Evolutionary conservation across 495 filamentous ascomycete genomes (phyloP), one percentile per base, ranked within the genome.

Genomic region (Xylaria sp.): DNA sequence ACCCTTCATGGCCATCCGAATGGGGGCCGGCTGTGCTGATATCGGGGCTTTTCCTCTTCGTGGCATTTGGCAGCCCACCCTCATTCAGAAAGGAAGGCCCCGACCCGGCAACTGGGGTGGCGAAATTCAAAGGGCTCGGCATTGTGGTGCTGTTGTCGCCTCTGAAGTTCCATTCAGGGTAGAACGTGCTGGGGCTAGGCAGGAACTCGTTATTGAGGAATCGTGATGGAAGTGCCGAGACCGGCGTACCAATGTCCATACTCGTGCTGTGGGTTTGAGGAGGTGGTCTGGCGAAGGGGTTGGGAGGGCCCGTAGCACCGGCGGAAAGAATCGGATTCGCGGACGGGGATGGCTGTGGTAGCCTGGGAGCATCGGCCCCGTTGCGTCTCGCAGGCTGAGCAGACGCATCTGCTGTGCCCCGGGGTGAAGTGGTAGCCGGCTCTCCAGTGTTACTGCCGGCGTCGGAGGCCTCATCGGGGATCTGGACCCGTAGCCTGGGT

Each of bases 141-240:
- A 98, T 85, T 74, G 95, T 93, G 75, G 93, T 95, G 75, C 85
- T 90, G 68, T 93, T 91, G 53, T 82, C 88, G 8, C 88, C 88
- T 43, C 88, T 71, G 83, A 88, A 81, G 68, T 90, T 89, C 96
- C 95, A 98, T 72, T 97, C 95, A 0, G 93, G 90, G 79, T 97
- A 98, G 81, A 98, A 98, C 71, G 88, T 92, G 66, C 90, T 93
- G 3, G 96, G 96, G 52, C 91, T 94, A 1, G 96, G 95, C 26
- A 98, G 85, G 40, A 97, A 88, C 9, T 92, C 91, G 73, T 93
- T 91, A 35, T 90, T 91, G 55, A 97, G 90, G 79, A 98, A 98
- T 31, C 95, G 88, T 61, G 93, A 96, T 2, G 96, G 96, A 9
- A 99, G 85, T 3, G 96, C 95, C n/a, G 95, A 98, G n/a, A 97